Conservation (phyloP, 179 eudicot species). For the Beta macrorhiza region DNA sequence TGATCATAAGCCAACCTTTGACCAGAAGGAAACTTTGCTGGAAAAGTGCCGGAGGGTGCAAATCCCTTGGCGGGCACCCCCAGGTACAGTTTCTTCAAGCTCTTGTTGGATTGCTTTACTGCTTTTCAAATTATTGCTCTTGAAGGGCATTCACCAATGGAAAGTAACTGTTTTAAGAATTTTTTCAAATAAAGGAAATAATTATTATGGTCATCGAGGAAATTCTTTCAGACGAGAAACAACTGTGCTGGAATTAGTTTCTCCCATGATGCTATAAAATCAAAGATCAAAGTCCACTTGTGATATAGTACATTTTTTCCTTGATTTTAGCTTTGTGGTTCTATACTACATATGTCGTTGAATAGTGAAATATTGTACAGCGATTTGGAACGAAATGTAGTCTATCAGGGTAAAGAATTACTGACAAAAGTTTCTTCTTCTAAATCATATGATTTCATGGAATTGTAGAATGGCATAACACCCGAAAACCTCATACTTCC, state of each 20-base stretch:
- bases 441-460: not conserved
- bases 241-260: not conserved
- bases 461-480: not conserved
- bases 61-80: slow-evolving; percentile 77
- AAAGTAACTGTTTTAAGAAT: not conserved
- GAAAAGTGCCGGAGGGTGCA: slow-evolving; percentile 63
- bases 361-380: slow-evolving; percentile 10
- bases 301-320: not conserved
- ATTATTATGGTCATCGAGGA: not conserved
- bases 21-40: slow-evolving; percentile 42
- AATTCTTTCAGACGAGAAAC: slow-evolving; percentile 8
- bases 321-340: not conserved
- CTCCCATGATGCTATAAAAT: not conserved
- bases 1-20: slow-evolving; percentile 37
- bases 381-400: not conserved
- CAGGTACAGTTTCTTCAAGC: slow-evolving; percentile 64
- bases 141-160: not conserved
- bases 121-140: slow-evolving; percentile 31
- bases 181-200: not conserved
- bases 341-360: not conserved
- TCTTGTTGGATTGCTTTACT: slow-evolving; percentile 27
- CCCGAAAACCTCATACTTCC: not conserved
- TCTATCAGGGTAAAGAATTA: not conserved
- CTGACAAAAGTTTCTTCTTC: not conserved
- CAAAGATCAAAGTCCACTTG: not conserved